Percentiles rank a stretch among this genome's conserved stretches.
Conservation (phyloP, 2,329 filamentous ascomycete species). For the Ramichloridium luteum region DNA sequence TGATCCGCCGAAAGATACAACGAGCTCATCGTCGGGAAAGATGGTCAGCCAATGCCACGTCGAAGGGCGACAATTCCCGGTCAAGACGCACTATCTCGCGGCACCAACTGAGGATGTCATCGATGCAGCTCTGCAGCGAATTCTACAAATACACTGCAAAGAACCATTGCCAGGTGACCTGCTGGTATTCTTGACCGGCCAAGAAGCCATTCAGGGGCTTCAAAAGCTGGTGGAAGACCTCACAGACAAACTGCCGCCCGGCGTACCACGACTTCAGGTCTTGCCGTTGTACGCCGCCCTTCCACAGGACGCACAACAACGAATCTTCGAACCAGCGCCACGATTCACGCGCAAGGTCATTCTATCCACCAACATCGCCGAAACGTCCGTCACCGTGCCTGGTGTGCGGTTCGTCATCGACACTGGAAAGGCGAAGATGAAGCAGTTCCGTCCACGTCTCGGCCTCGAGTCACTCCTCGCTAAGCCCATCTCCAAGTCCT, state of each 20-base stretch:
- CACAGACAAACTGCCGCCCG: slow-evolving; percentile 50
- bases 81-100: slow-evolving; percentile 62
- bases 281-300: slow-evolving; percentile 84
- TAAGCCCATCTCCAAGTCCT: slow-evolving; percentile 85
- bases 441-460: slow-evolving; percentile 72
- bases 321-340: slow-evolving; percentile 66
- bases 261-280: slow-evolving; percentile 41
- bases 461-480: slow-evolving; percentile 84
- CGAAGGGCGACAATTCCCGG: slow-evolving; percentile 76
- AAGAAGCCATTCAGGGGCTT: slow-evolving; percentile 79
- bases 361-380: slow-evolving; percentile 92
- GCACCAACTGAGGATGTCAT: slow-evolving; percentile 69
- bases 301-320: slow-evolving; percentile 72
- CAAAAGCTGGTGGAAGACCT: slow-evolving; percentile 74
- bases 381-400: slow-evolving; percentile 91
- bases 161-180: slow-evolving; percentile 91
- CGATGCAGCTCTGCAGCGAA: slow-evolving; percentile 65
- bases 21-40: slow-evolving; percentile 1
- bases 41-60: slow-evolving; percentile 45
- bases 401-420: slow-evolving; percentile 88
- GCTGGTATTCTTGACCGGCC: slow-evolving; percentile 80
- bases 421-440: slow-evolving; percentile 85
- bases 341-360: slow-evolving; percentile 78
- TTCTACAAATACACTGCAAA: slow-evolving; percentile 76
- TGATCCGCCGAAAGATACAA: neutral